Conservation (phyloP, 225 moss, liverwort and hornwort genomes). For the Marchantia paleacea region DNA sequence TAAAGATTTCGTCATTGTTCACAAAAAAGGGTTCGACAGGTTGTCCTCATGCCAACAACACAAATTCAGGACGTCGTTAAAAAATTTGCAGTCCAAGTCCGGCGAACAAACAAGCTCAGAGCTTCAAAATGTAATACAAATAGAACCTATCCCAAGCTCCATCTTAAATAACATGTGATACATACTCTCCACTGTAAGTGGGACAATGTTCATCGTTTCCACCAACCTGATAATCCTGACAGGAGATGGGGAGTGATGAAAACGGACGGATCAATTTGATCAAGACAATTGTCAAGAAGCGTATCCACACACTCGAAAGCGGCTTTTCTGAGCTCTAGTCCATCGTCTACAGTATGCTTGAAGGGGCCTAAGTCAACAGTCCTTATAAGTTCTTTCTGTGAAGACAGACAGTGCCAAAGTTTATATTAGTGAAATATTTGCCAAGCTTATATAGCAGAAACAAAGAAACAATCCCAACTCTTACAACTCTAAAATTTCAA, state of each 20-base stretch:
- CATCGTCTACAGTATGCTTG: constrained; percentile 98
- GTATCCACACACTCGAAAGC: constrained; percentile 99
- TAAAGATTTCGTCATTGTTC: no score
- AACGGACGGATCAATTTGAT: constrained; percentile 93
- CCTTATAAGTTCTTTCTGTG: constrained; percentile 94
- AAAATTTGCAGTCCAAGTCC: no score
- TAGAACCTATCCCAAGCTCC: no score
- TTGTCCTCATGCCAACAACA: no score
- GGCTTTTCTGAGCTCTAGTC: constrained; percentile 94
- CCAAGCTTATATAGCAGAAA: neutral
- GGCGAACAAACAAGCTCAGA: no score
- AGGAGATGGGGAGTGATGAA: constrained; percentile 90
- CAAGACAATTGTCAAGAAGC: constrained; percentile 91
- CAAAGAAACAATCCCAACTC: no score
- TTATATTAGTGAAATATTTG: neutral
- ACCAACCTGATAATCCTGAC: constrained; percentile 90
- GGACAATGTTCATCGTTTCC: neutral
- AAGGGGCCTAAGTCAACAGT: constrained; percentile 99
- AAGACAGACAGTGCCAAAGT: neutral
- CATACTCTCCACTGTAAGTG: neutral
- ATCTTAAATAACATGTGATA: no score
- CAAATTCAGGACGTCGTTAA: no score
- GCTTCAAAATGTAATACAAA: no score
- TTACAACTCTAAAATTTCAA: neutral
- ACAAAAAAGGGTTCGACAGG: no score